Evolutionary conservation across 306 rosid species (phyloP).

Genomic region (Begonia loranthoides): DNA sequence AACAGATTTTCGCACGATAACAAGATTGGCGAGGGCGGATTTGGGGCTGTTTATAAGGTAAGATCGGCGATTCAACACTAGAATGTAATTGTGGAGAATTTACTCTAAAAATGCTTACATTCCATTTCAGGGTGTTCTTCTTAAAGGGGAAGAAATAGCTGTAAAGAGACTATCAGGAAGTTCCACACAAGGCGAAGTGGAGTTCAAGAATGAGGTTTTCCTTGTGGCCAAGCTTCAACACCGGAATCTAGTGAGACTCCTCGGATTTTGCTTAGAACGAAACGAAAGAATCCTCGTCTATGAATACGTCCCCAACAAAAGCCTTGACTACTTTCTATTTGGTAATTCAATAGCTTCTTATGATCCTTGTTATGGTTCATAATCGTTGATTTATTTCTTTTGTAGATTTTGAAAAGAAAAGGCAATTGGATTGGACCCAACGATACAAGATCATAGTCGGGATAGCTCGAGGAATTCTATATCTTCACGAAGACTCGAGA

Average conservation of each 20-base stretch:
- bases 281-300: slow-evolving; percentile 16
- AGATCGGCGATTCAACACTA: neutral
- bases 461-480: slow-evolving; percentile 18
- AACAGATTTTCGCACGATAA: slow-evolving; percentile 9
- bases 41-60: slow-evolving; percentile 17
- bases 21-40: slow-evolving; percentile 20
- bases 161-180: slow-evolving; percentile 11
- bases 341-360: slow-evolving; percentile 6
- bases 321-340: slow-evolving; percentile 18
- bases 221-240: slow-evolving; percentile 18
- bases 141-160: slow-evolving; percentile 13
- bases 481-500: slow-evolving; percentile 25
- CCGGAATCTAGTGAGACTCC: slow-evolving; percentile 11
- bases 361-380: neutral
- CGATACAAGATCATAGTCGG: slow-evolving; percentile 18
- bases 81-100: no score
- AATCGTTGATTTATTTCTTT: no score
- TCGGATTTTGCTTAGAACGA: slow-evolving; percentile 16
- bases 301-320: slow-evolving; percentile 18
- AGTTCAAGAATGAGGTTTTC: slow-evolving; percentile 17
- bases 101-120: no score
- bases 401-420: slow-evolving; percentile 3
- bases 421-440: slow-evolving; percentile 13
- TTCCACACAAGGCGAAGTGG: slow-evolving; percentile 5
- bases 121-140: slow-evolving; percentile 15